Base-by-base conservation (phyloP, 139 green algal species). In the Picochlorum costavermella region DNA sequence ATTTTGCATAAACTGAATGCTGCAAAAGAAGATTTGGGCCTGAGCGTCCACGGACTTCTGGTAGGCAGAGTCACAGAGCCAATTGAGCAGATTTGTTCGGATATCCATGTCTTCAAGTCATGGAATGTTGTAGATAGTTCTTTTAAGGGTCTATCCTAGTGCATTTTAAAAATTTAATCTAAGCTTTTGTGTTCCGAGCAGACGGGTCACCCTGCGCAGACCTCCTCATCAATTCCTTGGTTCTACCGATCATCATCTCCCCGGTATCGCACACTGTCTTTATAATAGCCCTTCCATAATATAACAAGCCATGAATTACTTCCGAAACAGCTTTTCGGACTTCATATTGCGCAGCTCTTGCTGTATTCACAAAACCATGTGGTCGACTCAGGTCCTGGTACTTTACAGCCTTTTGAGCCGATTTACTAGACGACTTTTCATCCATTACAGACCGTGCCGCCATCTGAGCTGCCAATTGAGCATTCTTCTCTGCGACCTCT, bases 1-100 rank as follows among this genome's bases (percentile, higher is more conserved):
- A 72, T 94, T 25, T 33, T 79, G 26, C 5, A 69, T 10, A 50
- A 60, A 40, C 60, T 91, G 70, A 13, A 69, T 50, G 14, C 59
- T 56, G 74, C 70, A 9, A 45, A 69, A 10, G 73, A 80, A 4
- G 72, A 88, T 12, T 60, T 87, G 40, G 88, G 86, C 2, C 73
- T 96, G 8, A 81, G 92, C 71, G 84, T 95, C 57, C 90, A 96
- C 60, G 89, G 86, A 0, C 74, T 96, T 64, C 48, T 96, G 45
- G 89, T 96, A 31, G 75, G 83, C 29, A 60, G 70, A 8, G 65
- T 80, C 13, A 88, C 77, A 29, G 73, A 84, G 4, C 60, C 79
- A 23, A 92, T 96, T 80, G 28, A 84, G 67, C 60, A 76, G 28
- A 60, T 96, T 36, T 96, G 89, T 68, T 87, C 79, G 2, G 72